These are phyloP conservation scores for Didymella arachidicola DNA, from an alignment of 2,329 filamentous ascomycete species.

Conservation along the genomic window DNA sequence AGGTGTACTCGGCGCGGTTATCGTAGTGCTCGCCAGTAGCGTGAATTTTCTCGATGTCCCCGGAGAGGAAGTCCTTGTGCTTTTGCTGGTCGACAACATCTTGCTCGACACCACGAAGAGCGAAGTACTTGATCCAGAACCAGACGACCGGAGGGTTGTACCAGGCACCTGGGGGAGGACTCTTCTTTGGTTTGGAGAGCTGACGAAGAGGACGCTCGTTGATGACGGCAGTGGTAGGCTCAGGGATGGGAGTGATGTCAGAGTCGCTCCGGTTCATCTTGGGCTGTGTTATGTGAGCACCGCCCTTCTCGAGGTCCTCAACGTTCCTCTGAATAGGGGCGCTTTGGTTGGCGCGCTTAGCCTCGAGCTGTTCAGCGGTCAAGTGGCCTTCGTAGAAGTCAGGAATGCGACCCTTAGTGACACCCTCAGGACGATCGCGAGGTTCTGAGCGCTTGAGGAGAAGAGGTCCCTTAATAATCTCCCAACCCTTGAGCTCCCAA, in stretches of 20 bases:
- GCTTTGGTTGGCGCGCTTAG: background rate
- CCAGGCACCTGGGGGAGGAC: constrained; percentile 48
- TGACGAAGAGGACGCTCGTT: background rate
- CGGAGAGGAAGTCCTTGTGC: constrained; percentile 58
- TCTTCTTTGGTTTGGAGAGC: background rate
- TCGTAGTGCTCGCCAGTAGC: background rate
- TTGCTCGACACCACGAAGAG: constrained; percentile 61
- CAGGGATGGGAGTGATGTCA: background rate
- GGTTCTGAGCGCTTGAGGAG: background rate
- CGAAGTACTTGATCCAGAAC: constrained; percentile 56
- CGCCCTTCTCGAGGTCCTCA: background rate
- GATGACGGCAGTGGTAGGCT: background rate
- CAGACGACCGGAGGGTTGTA: constrained; percentile 54
- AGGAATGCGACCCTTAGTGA: background rate
- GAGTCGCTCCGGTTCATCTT: background rate
- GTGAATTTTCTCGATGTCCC: constrained; percentile 32
- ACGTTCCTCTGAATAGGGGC: background rate
- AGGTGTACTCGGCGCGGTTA: background rate
- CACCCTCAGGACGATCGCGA: background rate
- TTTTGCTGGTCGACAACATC: constrained; percentile 56
- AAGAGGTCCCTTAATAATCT: background rate
- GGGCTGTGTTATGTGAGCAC: background rate
- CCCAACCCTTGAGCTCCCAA: background rate
- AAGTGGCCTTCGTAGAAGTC: background rate
- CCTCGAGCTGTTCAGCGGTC: background rate